Evolutionary conservation across 208 protist species (phyloP), one percentile per base, ranked within the genome.

Genomic region (Trypanosoma brucei): DNA sequence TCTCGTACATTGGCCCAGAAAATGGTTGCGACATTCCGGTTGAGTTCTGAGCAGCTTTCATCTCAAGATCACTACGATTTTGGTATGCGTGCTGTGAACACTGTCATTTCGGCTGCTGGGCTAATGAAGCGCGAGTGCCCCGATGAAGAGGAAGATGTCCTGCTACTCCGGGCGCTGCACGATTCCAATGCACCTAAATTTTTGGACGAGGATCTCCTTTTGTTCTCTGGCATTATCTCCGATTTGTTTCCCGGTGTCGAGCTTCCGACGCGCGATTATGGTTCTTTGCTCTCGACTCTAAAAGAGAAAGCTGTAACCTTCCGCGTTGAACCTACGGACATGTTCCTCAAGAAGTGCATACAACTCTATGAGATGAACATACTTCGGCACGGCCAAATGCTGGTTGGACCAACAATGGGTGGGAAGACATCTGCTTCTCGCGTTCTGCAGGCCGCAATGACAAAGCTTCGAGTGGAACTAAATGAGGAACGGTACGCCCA

Each of bases 131-230:
- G 91, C n/a, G 93, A 96, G 65, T 49, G 93, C 67, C 95, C 96
- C 4, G 75, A 98, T 37, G 81, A 95, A 62, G 68, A 85, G 4
- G 96, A 99, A 78, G 89, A 97, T 63, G 77, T 97, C 55, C 75
- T 99, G 44, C 78, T 99, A 53, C 86, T 98, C 22, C 86, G 94
- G 62, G 96, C 97, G 37, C 80, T 99, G 59, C 81, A 87, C 46
- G 97, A 98, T 87, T 97, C 91, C 35, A 99, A 99, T 83, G 90
- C 97, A 33, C 97, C 97, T n/a, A 99, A 99, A 78, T 99, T 99
- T 63, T 86, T 99, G 22, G 86, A 86, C 49, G 87, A 94, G 57
- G 92, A 96, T 63, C 70, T 96, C 22, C 61, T 97, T 33, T 83
- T 98, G 39, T 98, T 98, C 70, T 89, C 86, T 58, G 96, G 96